Evolutionary conservation across 805 yeast species (phyloP), one percentile per base, ranked within the genome.

Genomic region (Candida pseudofarinosa): DNA sequence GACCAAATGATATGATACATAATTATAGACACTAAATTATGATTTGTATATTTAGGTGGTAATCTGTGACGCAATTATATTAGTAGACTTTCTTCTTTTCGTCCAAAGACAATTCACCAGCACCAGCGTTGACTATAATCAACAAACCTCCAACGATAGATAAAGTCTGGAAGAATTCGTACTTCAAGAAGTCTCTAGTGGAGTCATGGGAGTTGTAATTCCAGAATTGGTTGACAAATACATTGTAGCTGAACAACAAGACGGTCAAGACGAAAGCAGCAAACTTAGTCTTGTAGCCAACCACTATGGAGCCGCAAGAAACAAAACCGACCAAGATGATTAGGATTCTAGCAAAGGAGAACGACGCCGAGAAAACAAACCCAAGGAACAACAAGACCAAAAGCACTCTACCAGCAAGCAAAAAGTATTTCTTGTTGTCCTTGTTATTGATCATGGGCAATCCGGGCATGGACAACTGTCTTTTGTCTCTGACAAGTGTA

Each of bases 91-190:
- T 91, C 74, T 91, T 90, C 83, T 93, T 91, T 64, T 89, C 97
- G 59, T 91, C 99, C 45, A 91, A 70, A 19, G 96, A 86, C 50
- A 91, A 74, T 54, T 86, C 90, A 39, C 99, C 99, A 23, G 98
- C 98, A 48, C 99, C 99, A 3, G 96, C 88, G 67, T 86, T 88
- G 46, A 88, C 96, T 47, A 93, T 87, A 52, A 93, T 71, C 48
- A 91, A 69, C 49, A 91, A 77, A 1, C 98, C 99, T 44, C 99
- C 99, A 39, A 91, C 90, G 60, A 91, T 91, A 44, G 95, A 85
- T 60, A 91, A 74, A 33, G 96, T 88, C 71, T 93, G 99, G 77
- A 85, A 91, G 64, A 86, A 87, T 66, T 90, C 98, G 64, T 90
- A 93, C 65, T 86, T 86, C 62, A 88, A 69, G 65, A 81, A 86